phyloP scores from a whole-genome alignment of 208 protist species.

The Leishmania mexicana region DNA sequence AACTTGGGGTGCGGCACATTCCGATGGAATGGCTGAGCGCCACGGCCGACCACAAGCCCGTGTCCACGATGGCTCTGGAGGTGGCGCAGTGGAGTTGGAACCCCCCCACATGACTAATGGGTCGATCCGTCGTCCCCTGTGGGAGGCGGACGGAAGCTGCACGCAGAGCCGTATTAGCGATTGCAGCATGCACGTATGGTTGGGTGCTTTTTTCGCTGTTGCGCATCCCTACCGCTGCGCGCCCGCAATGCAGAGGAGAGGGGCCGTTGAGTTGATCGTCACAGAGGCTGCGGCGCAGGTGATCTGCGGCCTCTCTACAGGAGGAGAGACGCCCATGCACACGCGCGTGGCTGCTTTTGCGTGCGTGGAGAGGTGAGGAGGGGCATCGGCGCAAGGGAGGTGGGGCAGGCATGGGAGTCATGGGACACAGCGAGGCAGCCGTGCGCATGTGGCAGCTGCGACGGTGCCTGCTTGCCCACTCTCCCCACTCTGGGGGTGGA shows the following conservation, averaged over 20 bases:
- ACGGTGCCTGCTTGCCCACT: neutral
- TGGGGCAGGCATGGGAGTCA: neutral
- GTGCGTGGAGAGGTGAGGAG: neutral
- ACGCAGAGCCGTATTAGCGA: neutral
- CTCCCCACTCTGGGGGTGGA: too few relatives aligned
- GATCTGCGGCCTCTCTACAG: neutral
- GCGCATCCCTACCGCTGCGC: neutral
- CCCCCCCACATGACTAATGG: constrained; percentile 61
- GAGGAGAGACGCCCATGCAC: neutral
- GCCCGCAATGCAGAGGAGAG: neutral
- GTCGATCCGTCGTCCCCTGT: neutral
- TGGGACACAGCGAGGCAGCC: neutral
- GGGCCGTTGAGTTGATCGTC: neutral
- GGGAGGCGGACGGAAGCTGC: neutral
- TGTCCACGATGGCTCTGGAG: constrained; percentile 73
- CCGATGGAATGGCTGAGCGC: constrained; percentile 78
- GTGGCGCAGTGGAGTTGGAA: constrained; percentile 90
- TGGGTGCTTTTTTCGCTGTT: neutral
- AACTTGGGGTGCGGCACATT: constrained; percentile 66
- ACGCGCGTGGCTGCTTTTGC: neutral
- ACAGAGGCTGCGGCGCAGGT: neutral
- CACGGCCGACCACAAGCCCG: constrained; percentile 56
- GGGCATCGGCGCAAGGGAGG: neutral
- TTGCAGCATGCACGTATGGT: neutral
- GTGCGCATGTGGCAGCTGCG: neutral